Base-by-base conservation (phyloP, 352 stramenopile species). In the Pythium angustatum region DNA sequence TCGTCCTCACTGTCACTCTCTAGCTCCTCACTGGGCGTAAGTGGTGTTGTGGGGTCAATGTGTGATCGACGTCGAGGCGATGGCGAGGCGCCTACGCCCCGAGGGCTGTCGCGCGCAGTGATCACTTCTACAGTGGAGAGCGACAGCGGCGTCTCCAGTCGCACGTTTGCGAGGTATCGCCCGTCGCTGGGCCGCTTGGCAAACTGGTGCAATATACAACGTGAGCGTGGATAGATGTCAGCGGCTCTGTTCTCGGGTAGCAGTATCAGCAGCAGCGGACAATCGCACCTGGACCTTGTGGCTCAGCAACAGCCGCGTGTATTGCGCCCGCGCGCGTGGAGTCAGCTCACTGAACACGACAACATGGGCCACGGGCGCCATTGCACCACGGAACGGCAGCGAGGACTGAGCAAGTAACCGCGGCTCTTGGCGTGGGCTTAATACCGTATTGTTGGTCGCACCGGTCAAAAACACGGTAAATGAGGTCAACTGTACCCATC, bases 271-370 rank as follows among this genome's bases (percentile, higher is more conserved):
- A 47, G 40, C 12, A 15, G 24, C 19, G 6, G 17, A 55, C 9
- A 22, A 8, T 10, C 50, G 22, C 38, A 89, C 83, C 71, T 87
- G 73, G 12, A 90, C 71, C 27, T 88, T 62, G 57, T 88, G 73
- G 34, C 89, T 79, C 2, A 93, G 62, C 34, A 93, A 66, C 26
- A 93, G 90, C 17, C 76, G 79, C 15, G 83, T 85, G 72, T 93
- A 93, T 21, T 83, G 73, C 33, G 81, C 76, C 59, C 78, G 78
- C 21, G 76, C 74, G 19, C 71, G 62, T 0, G 83, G 83, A 22
- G 68, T 91, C 26, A 93, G 68, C 58, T 93, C 83, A 8, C 69
- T 66, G 59, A 88, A 90, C 21, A 91, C 73, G 22, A 93, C 73
- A 15, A 90, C 72, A 28, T 86, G 75, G 3, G 51, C 41, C 21